These are phyloP conservation scores for Geotrichum phurueaensis DNA, from an alignment of 1,139 yeast genomes.

Conservation along the genomic window DNA sequence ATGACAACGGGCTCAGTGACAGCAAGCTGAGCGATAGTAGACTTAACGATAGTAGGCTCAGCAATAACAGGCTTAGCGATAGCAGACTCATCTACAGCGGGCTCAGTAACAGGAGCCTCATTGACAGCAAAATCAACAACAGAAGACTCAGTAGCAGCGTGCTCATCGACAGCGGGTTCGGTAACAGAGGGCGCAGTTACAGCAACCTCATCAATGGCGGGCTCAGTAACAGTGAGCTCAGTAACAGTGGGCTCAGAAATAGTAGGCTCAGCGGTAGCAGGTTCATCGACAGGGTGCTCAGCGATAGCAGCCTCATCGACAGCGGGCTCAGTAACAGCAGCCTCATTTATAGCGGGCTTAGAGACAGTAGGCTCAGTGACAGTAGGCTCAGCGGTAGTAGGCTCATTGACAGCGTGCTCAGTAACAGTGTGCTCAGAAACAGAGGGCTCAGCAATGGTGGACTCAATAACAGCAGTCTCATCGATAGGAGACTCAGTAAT, in stretches of 20 bases:
- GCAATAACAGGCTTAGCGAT: neutral
- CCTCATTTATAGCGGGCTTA: neutral
- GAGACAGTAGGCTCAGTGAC: neutral
- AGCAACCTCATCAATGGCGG: slow-evolving; percentile 5
- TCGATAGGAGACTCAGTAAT: neutral
- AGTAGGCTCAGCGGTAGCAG: neutral
- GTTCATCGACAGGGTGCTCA: no score
- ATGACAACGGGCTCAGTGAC: neutral
- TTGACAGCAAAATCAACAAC: neutral
- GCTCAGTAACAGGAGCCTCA: neutral
- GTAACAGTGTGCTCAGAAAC: neutral
- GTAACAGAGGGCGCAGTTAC: no score
- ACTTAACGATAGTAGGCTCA: no score
- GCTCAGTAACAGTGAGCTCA: neutral
- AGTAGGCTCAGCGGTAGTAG: neutral
- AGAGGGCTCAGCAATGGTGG: neutral
- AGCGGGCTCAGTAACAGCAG: neutral
- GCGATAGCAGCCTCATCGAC: no score
- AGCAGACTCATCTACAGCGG: no score
- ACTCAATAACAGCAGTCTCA: neutral
- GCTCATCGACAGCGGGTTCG: no score
- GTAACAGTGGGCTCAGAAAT: neutral
- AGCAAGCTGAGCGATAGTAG: neutral
- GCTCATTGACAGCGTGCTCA: neutral
- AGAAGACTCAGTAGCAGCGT: no score